A percentile compares a stretch with the other conserved stretches of the same genome.
Conservation (phyloP, 257 asterid genomes). For the Solanum lignicaule region DNA sequence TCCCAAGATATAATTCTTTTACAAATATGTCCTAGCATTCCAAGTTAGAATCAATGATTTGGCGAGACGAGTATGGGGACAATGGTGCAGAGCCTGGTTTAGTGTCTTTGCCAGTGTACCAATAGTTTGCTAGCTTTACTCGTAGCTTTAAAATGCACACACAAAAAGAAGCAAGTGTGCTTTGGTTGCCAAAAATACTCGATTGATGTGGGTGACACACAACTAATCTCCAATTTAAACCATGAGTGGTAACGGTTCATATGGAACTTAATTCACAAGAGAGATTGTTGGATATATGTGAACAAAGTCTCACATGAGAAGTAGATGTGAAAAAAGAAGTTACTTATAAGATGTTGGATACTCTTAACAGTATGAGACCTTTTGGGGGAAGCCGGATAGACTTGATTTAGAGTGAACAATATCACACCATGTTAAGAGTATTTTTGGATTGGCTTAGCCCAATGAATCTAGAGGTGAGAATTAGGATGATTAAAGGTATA, state of each 20-base stretch:
- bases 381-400: accelerated
- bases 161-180: neutral
- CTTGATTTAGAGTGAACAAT: accelerated
- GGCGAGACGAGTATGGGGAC: neutral
- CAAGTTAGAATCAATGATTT: neutral
- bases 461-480: neutral
- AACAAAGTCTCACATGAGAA: neutral
- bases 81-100: neutral
- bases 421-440: neutral
- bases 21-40: neutral
- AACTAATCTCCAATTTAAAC: neutral
- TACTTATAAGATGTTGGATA: neutral
- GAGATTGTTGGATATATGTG: neutral
- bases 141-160: neutral
- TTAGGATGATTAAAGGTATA: neutral
- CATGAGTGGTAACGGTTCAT: neutral
- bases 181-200: neutral
- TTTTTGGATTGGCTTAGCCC: neutral
- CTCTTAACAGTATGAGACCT: neutral
- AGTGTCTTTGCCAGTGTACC: neutral
- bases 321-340: neutral
- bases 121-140: accelerated
- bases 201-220: neutral
- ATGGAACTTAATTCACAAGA: neutral
- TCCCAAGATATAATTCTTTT: neutral